These are phyloP conservation scores for Saccharomyces hybrid DNA, from an alignment of 1,139 yeast species.

Conservation along the genomic window DNA sequence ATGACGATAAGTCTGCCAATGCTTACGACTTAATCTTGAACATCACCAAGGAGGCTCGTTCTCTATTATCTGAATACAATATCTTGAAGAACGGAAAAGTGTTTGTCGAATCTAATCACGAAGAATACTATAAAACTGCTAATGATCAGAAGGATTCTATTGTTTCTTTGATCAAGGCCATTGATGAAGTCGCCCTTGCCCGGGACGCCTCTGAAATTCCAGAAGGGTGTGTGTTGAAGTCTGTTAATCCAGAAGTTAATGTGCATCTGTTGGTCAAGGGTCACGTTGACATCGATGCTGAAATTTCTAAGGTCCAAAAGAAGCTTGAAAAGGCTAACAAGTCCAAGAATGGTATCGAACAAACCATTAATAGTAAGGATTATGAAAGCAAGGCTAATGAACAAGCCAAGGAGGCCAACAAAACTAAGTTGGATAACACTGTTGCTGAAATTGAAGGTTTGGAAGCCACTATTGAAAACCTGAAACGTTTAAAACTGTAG, in stretches of 20 bases:
- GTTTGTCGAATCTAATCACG: constrained; percentile 60
- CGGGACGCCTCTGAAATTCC: constrained; percentile 53
- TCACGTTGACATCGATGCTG: constrained; percentile 85
- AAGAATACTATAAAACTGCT: constrained; percentile 41
- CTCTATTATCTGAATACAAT: constrained; percentile 81
- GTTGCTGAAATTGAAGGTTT: constrained; percentile 84
- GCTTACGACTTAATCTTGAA: constrained; percentile 81
- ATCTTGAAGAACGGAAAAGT: constrained; percentile 84
- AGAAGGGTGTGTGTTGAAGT: constrained; percentile 80
- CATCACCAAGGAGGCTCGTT: constrained; percentile 86
- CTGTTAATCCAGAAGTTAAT: constrained; percentile 71
- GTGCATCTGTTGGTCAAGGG: constrained; percentile 93
- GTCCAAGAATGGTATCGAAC: constrained; percentile 45
- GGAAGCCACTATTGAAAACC: constrained; percentile 66
- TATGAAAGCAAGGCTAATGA: constrained; percentile 79
- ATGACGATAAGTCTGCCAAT: constrained; percentile 54
- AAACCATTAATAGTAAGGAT: constrained; percentile 64
- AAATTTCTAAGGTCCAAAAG: constrained; percentile 73
- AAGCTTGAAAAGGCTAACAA: constrained; percentile 55
- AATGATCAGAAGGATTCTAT: constrained; percentile 72
- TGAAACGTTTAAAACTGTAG: constrained; percentile 24
- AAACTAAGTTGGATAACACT: constrained; percentile 58
- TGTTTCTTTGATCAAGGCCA: constrained; percentile 86
- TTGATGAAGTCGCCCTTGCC: constrained; percentile 61
- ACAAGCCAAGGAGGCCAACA: constrained; percentile 73